phyloP scores from a whole-genome alignment of 164 flowering plant species.

The Stephania yunnanensis region DNA sequence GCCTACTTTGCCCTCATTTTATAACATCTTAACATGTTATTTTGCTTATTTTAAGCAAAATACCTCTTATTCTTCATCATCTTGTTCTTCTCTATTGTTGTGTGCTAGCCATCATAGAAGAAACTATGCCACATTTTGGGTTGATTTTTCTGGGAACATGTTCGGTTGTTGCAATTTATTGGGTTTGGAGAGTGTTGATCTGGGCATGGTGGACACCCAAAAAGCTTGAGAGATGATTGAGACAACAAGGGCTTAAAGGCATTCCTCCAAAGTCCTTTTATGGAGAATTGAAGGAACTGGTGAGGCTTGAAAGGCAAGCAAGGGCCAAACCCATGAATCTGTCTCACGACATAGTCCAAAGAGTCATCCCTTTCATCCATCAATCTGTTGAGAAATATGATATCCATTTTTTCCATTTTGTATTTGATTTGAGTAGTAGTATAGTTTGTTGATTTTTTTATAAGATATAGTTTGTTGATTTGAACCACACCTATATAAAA shows the following conservation, averaged over 20 bases:
- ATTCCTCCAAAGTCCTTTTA: conserved; percentile 9
- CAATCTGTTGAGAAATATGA: conserved; percentile 4
- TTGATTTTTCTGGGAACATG: too few relatives aligned
- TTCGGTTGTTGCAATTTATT: background rate
- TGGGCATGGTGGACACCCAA: background rate
- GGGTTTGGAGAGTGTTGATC: background rate
- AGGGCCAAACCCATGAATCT: conserved; percentile 12
- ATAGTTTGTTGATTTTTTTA: too few relatives aligned
- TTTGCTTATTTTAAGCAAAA: too few relatives aligned
- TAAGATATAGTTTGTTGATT: background rate
- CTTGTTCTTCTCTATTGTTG: too few relatives aligned
- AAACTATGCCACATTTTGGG: too few relatives aligned
- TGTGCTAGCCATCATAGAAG: too few relatives aligned
- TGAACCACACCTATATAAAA: too few relatives aligned
- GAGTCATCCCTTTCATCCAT: conserved; percentile 13
- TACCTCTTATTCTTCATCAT: too few relatives aligned
- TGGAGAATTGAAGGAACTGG: conserved; percentile 14
- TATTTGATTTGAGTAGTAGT: background rate
- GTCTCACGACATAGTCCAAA: conserved; percentile 15
- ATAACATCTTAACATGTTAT: too few relatives aligned
- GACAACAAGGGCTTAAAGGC: conserved; percentile 29
- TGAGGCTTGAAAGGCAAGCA: conserved; percentile 4
- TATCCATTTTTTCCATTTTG: background rate
- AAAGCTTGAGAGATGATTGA: conserved; percentile 10
- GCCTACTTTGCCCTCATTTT: too few relatives aligned